A percentile compares a stretch with the other conserved stretches of the same genome.
phyloP scores from a whole-genome alignment of 192 early-diverging fungal genomes.

The Umbelopsis sp. region DNA sequence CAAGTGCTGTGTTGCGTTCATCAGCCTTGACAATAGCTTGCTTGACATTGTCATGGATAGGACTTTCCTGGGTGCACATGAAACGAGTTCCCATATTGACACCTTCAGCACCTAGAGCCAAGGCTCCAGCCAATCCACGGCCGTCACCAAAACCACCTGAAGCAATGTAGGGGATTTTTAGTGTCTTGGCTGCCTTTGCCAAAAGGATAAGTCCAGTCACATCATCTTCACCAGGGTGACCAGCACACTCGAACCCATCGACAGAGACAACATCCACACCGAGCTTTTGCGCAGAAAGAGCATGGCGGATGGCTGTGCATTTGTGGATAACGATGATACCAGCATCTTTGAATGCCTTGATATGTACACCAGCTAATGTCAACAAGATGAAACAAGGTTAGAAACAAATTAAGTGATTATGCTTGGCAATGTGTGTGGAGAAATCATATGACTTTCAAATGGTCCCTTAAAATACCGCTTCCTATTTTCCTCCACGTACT shows the following conservation, averaged over 20 bases:
- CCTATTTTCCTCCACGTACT: too few relatives aligned
- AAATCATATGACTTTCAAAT: neutral
- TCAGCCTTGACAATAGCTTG: constrained; percentile 67
- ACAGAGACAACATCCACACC: constrained; percentile 76
- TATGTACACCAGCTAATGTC: constrained; percentile 57
- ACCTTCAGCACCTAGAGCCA: constrained; percentile 59
- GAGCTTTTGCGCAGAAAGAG: constrained; percentile 59
- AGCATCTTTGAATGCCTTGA: constrained; percentile 74
- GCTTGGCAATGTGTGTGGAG: neutral
- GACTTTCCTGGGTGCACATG: constrained; percentile 76
- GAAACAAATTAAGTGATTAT: constrained; percentile 13
- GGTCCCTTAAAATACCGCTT: neutral
- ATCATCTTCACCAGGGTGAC: constrained; percentile 85
- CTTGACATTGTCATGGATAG: constrained; percentile 78
- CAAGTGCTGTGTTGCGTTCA: constrained; percentile 66
- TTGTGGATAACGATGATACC: constrained; percentile 78
- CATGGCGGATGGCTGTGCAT: constrained; percentile 78
- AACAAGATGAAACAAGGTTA: constrained; percentile 2
- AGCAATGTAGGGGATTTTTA: constrained; percentile 75
- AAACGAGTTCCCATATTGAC: constrained; percentile 89
- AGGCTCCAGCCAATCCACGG: constrained; percentile 68
- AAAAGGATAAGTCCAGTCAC: constrained; percentile 71
- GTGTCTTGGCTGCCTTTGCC: constrained; percentile 66
- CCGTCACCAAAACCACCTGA: constrained; percentile 82
- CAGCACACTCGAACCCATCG: constrained; percentile 85